Evolutionary conservation across 73 alveolate species (phyloP).

Genomic region (Paramecium pentaurelia): DNA sequence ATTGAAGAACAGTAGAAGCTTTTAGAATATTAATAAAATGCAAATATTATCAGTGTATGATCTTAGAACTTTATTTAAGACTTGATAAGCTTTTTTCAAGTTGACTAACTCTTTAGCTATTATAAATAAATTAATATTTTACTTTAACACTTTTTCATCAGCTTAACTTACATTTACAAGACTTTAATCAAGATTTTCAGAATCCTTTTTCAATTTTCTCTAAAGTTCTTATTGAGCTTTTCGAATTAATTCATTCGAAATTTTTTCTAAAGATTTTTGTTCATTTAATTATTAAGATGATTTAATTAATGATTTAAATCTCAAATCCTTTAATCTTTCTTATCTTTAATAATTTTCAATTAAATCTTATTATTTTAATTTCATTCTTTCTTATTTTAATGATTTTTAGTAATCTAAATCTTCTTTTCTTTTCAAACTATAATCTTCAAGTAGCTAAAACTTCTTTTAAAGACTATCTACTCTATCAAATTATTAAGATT

Average conservation of each 20-base stretch:
- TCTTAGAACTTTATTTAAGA: neutral
- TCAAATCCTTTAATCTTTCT: constrained; percentile 21
- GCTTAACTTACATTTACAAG: neutral
- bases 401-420: neutral
- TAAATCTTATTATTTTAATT: neutral
- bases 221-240: constrained; percentile 32
- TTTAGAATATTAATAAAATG: neutral
- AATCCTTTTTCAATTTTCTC: neutral
- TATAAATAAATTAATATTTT: neutral
- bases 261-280: neutral
- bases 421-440: neutral
- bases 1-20: neutral
- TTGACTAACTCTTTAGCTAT: neutral
- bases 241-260: neutral
- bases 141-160: neutral
- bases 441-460: neutral
- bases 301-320: neutral
- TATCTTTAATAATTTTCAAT: constrained; percentile 6
- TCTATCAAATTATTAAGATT: neutral
- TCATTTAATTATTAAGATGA: neutral
- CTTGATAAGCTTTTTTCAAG: neutral
- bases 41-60: neutral
- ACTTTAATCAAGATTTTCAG: neutral
- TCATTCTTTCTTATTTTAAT: neutral
- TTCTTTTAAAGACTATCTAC: neutral